Conservation (phyloP, 1,284 basidiomycete genomes). For the Xerocomus minutiporus region DNA sequence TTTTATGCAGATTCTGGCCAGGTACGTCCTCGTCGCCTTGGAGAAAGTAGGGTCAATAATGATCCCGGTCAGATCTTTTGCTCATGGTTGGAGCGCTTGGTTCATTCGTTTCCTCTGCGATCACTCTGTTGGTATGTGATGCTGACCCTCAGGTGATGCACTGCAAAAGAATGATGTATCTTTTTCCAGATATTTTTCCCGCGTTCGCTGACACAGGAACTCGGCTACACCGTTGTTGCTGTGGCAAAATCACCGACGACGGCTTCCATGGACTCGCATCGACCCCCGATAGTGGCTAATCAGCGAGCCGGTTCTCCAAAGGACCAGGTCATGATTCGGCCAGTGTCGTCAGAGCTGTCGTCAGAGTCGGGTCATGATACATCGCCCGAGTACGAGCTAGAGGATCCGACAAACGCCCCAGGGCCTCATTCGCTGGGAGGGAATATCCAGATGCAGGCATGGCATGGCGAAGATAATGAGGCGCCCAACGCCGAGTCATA, state of each 20-base stretch:
- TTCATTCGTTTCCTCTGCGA: constrained; percentile 67
- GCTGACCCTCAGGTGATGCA: background rate
- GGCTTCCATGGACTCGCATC: constrained; percentile 13
- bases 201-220: constrained; percentile 59
- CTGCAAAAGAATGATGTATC: background rate
- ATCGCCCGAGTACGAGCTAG: constrained; percentile 31
- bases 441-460: constrained; percentile 24
- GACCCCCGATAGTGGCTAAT: background rate
- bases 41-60: background rate
- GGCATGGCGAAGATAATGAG: constrained; percentile 17
- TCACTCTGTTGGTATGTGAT: constrained; percentile 58
- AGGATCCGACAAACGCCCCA: constrained; percentile 17
- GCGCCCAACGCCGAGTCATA: constrained; percentile 22
- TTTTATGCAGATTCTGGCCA: constrained; percentile 40
- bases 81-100: constrained; percentile 65
- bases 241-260: constrained; percentile 14
- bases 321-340: constrained; percentile 16
- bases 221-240: constrained; percentile 47
- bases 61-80: constrained; percentile 48
- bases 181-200: constrained; percentile 64
- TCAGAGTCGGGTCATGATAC: constrained; percentile 25
- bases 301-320: constrained; percentile 23
- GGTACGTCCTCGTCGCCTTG: constrained; percentile 33
- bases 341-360: constrained; percentile 17
- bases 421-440: constrained; percentile 22